A percentile compares a stretch with the other conserved stretches of the same genome.
Conservation (phyloP, 352 stramenopile genomes). For the Globisporangium okanoganense region DNA sequence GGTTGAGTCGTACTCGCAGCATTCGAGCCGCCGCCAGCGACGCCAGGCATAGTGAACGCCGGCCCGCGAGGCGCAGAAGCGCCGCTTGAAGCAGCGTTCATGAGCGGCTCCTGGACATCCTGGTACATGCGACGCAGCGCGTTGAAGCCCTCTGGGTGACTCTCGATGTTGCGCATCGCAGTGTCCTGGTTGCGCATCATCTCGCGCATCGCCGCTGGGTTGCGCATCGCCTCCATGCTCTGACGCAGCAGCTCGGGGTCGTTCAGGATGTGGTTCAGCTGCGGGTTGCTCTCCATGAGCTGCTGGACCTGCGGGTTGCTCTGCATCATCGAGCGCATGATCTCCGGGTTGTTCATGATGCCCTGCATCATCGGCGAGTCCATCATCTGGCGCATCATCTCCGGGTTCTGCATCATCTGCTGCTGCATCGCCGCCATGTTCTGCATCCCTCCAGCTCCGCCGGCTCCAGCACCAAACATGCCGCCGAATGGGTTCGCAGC, state of each 20-base stretch:
- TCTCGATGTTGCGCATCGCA: conserved; percentile 96
- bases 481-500: conserved; percentile 57
- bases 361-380: conserved; percentile 90
- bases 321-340: conserved; percentile 95
- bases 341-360: conserved; percentile 94
- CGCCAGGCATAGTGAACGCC: conserved; percentile 84
- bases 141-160: conserved; percentile 96
- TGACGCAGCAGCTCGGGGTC: conserved; percentile 94
- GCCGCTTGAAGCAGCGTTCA: conserved; percentile 85
- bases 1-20: conserved; percentile 22
- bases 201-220: conserved; percentile 94
- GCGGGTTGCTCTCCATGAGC: conserved; percentile 94
- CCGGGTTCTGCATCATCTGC: conserved; percentile 85
- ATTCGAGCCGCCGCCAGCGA: conserved; percentile 39
- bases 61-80: conserved; percentile 36
- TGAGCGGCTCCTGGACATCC: conserved; percentile 94
- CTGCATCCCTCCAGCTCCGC: conserved; percentile 34
- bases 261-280: conserved; percentile 94
- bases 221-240: conserved; percentile 97
- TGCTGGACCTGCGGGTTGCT: conserved; percentile 95
- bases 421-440: conserved; percentile 84
- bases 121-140: conserved; percentile 94
- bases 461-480: conserved; percentile 28
- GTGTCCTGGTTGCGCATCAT: conserved; percentile 98
- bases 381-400: conserved; percentile 89